A percentile compares a stretch with the other conserved stretches of the same genome.
Conservation (phyloP, 208 protist species). For the Acanthamoeba culbertsoni region DNA sequence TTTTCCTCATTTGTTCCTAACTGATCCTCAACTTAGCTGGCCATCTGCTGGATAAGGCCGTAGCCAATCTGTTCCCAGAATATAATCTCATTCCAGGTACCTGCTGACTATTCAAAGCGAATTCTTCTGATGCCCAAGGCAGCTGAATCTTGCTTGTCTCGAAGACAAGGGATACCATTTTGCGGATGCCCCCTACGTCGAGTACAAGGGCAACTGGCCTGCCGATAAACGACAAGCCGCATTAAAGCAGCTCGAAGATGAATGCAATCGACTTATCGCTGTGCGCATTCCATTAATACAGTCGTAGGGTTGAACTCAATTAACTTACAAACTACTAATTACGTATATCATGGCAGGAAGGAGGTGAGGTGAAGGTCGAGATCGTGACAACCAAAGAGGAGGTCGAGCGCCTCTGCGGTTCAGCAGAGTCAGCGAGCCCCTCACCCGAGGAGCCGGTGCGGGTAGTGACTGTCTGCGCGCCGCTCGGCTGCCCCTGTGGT, state of each 20-base stretch:
- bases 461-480: neutral
- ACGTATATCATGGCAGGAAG: neutral
- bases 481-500: neutral
- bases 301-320: neutral
- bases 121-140: neutral
- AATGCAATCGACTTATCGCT: conserved; percentile 23
- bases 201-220: conserved; percentile 27
- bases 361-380: neutral
- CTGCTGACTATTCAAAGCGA: neutral
- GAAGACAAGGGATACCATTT: conserved; percentile 34
- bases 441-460: neutral
- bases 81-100: neutral
- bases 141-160: neutral
- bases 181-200: neutral
- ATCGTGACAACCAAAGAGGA: neutral
- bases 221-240: neutral
- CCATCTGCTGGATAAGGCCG: conserved; percentile 18
- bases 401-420: neutral
- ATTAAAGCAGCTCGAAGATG: neutral
- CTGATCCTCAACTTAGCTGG: neutral
- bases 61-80: neutral
- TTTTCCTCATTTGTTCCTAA: neutral
- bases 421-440: neutral
- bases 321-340: neutral
- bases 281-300: neutral